Conservation (phyloP, 148 eudicot species). For the Vaccinium macrocarpon region DNA sequence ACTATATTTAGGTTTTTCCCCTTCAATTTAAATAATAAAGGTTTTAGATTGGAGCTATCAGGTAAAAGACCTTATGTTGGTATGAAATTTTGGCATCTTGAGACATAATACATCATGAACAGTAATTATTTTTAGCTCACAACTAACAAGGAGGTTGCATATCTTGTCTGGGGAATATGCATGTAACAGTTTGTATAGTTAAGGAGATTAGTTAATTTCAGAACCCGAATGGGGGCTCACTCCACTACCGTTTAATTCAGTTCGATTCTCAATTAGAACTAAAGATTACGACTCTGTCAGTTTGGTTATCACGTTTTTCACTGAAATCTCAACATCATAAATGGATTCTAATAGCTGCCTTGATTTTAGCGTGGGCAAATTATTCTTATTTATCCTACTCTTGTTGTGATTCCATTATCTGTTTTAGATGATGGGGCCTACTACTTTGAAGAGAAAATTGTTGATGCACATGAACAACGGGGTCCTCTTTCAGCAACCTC, state of each 20-base stretch:
- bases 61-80: background rate
- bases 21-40: background rate
- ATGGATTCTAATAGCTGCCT: background rate
- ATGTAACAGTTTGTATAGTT: background rate
- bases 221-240: background rate
- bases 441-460: conserved; percentile 86
- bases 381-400: background rate
- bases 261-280: background rate
- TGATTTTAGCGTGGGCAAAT: background rate
- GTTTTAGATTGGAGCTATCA: background rate
- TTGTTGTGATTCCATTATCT: conserved; percentile 6
- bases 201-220: background rate
- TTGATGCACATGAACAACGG: conserved; percentile 56
- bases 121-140: background rate
- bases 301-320: background rate
- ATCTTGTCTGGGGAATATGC: background rate
- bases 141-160: background rate
- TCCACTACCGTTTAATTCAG: background rate
- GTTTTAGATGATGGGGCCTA: conserved; percentile 80
- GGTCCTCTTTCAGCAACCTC: conserved; percentile 82
- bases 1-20: background rate
- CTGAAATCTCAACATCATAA: background rate
- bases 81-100: background rate
- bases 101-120: background rate
- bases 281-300: background rate